Evolutionary conservation across 495 filamentous ascomycete genomes (phyloP).

Genomic region (Parmelia sp.): DNA sequence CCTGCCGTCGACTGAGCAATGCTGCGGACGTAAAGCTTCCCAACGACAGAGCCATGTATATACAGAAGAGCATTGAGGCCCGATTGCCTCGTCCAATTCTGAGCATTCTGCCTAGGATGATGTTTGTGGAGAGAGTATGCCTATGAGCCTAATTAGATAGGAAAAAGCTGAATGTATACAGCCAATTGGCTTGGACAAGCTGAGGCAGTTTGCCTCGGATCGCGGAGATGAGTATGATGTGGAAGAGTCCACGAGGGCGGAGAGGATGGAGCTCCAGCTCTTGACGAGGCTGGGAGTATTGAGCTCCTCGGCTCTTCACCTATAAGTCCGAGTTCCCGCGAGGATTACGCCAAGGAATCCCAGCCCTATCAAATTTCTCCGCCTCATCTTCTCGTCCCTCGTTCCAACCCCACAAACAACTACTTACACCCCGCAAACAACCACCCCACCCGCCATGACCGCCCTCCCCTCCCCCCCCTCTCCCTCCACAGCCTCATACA

Average conservation of each 20-base stretch:
- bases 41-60: neutral
- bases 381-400: too few relatives aligned
- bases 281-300: neutral
- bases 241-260: neutral
- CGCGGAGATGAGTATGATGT: neutral
- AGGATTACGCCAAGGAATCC: too few relatives aligned
- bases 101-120: conserved; percentile 1
- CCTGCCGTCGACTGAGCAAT: conserved; percentile 13
- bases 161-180: neutral
- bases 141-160: too few relatives aligned
- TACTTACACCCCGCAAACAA: neutral
- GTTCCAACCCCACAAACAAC: too few relatives aligned
- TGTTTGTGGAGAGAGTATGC: too few relatives aligned
- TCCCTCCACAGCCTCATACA: conserved; percentile 44
- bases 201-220: neutral
- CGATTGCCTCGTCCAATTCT: neutral
- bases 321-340: too few relatives aligned
- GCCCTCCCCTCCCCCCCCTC: conserved; percentile 33
- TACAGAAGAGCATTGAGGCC: conserved; percentile 6
- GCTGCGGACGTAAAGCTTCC: conserved; percentile 8
- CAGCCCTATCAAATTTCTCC: too few relatives aligned
- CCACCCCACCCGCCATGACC: neutral
- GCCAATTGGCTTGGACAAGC: neutral
- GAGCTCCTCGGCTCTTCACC: too few relatives aligned
- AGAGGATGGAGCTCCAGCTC: neutral